Conservation (phyloP, 352 stramenopile genomes). For the Globisporangium perplexum region DNA sequence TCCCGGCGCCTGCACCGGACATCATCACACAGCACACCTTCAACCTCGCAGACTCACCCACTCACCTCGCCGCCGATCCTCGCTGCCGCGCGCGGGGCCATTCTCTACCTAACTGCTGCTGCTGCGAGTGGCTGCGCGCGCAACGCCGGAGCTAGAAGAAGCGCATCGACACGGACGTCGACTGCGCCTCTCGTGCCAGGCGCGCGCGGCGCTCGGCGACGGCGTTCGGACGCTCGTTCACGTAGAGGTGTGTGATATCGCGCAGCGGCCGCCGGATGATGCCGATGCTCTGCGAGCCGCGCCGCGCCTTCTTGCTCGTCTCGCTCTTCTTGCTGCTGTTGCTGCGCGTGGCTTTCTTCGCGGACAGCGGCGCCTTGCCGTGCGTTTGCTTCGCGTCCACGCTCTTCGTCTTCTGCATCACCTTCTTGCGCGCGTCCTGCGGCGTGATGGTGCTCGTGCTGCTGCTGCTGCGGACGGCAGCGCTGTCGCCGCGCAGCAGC, state of each 20-base stretch:
- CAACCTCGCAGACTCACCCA: slow-evolving; percentile 1
- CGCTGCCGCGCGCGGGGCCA: not conserved
- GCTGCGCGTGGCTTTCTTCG: not conserved
- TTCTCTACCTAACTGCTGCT: slow-evolving; percentile 1
- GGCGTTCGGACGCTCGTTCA: slow-evolving; percentile 25
- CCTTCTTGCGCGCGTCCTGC: slow-evolving; percentile 19
- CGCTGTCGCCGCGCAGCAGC: not conserved
- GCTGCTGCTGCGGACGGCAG: slow-evolving; percentile 2
- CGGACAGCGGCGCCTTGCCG: slow-evolving; percentile 1
- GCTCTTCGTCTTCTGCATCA: not conserved
- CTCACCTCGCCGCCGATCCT: not conserved
- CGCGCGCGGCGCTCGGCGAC: slow-evolving; percentile 7
- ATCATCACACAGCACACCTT: not conserved
- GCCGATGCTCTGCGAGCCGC: slow-evolving; percentile 11
- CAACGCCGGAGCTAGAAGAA: slow-evolving; percentile 30
- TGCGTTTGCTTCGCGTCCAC: slow-evolving; percentile 7
- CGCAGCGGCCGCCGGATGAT: slow-evolving; percentile 43
- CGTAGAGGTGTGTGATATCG: slow-evolving; percentile 65
- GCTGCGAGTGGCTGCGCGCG: not conserved
- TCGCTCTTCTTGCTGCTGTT: slow-evolving; percentile 8
- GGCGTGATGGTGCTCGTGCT: slow-evolving; percentile 13
- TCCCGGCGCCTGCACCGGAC: not conserved
- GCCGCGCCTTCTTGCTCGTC: slow-evolving; percentile 16
- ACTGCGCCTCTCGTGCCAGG: slow-evolving; percentile 7
- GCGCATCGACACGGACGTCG: slow-evolving; percentile 41